Conservation (phyloP, 1,139 yeast species). For the Geotrichum histeridarum region DNA sequence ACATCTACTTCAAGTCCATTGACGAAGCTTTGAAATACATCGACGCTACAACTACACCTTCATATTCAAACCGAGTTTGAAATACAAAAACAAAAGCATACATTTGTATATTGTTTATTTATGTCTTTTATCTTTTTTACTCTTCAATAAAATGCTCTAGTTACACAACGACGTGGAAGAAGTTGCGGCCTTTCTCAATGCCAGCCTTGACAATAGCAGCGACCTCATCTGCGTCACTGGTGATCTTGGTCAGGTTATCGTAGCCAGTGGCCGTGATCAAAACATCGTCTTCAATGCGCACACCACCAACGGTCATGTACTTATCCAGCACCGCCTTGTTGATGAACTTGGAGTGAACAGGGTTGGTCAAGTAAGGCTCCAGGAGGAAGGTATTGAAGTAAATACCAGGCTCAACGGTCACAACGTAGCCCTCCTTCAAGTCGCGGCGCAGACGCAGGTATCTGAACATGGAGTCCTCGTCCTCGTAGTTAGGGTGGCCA, state of each 20-base stretch:
- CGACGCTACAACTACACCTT: constrained; percentile 18
- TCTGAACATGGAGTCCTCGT: constrained; percentile 65
- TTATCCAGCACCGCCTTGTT: constrained; percentile 60
- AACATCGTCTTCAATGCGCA: constrained; percentile 91
- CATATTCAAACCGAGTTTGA: background rate
- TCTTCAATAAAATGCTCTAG: background rate
- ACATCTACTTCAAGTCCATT: constrained; percentile 35
- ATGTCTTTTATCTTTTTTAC: background rate
- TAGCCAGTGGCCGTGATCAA: constrained; percentile 69
- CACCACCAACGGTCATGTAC: constrained; percentile 90
- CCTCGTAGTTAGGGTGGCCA: constrained; percentile 79
- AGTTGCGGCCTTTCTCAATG: constrained; percentile 53
- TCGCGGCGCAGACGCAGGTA: constrained; percentile 77
- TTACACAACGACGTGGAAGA: constrained; percentile 55
- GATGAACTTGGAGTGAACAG: constrained; percentile 55
- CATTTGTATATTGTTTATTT: background rate
- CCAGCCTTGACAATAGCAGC: constrained; percentile 71
- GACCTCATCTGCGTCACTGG: constrained; percentile 80
- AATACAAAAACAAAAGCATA: background rate
- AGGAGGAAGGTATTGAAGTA: constrained; percentile 82
- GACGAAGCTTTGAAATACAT: constrained; percentile 36
- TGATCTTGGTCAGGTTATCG: constrained; percentile 75
- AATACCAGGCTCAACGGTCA: constrained; percentile 93
- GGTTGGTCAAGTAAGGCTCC: constrained; percentile 57
- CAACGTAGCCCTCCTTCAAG: constrained; percentile 71